Percentiles rank a stretch among this genome's conserved stretches.
Conservation (phyloP, 2,329 filamentous ascomycete genomes). For the Bipolaris bicolor region DNA sequence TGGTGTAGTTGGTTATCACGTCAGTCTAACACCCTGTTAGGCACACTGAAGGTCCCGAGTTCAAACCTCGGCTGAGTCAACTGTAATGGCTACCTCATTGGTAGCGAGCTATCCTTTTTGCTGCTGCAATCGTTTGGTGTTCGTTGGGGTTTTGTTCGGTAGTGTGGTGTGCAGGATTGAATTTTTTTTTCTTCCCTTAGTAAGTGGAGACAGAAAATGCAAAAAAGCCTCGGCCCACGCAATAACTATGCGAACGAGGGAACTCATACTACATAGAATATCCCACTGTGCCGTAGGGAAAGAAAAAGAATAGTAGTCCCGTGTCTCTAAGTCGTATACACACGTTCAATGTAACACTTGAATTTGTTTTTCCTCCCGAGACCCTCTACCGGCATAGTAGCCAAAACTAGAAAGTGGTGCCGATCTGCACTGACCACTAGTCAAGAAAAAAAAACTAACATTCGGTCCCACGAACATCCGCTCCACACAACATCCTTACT, state of each 20-base stretch:
- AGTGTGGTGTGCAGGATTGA: not conserved
- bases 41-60: conserved; percentile 25
- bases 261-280: too few species aligned
- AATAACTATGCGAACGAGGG: too few species aligned
- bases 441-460: not conserved
- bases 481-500: too few species aligned
- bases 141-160: not conserved
- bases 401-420: too few species aligned
- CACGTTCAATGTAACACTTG: not conserved
- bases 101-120: conserved; percentile 2
- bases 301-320: too few species aligned
- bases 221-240: not conserved
- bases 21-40: conserved; percentile 50
- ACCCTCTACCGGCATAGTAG: too few species aligned
- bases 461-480: too few species aligned
- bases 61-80: conserved; percentile 26
- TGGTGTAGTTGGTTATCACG: conserved; percentile 58
- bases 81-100: not conserved
- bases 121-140: not conserved
- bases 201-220: not conserved
- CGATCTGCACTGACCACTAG: not conserved
- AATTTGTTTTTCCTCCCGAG: not conserved
- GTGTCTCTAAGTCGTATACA: too few species aligned
- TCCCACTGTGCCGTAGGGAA: not conserved
- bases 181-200: not conserved